Percentiles rank a stretch among this genome's conserved stretches.
These are phyloP conservation scores for Zasmidium citrigriseum DNA, from an alignment of 2,329 filamentous ascomycete species.

Conservation along the genomic window DNA sequence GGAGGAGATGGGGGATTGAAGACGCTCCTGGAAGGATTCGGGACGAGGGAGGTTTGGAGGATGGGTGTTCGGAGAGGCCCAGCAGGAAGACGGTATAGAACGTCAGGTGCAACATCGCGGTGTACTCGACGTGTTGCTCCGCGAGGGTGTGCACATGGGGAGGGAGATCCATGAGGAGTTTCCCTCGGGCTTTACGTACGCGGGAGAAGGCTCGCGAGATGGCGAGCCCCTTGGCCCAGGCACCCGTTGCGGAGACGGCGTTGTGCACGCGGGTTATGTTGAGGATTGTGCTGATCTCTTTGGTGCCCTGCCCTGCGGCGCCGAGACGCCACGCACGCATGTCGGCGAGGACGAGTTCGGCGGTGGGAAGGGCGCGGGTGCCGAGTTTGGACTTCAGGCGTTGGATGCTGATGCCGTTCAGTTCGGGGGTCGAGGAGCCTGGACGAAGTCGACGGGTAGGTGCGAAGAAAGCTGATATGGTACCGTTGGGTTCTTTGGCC, in stretches of 20 bases:
- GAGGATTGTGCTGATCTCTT: constrained; percentile 67
- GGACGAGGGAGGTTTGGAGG: background rate
- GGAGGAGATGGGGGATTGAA: constrained; percentile 46
- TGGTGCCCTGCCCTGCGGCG: constrained; percentile 64
- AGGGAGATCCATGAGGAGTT: constrained; percentile 53
- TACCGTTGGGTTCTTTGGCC: constrained; percentile 41
- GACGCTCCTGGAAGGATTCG: background rate
- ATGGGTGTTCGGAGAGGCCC: constrained; percentile 53
- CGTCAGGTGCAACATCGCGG: constrained; percentile 53
- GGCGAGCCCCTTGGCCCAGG: constrained; percentile 57
- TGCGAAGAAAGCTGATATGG: constrained; percentile 64
- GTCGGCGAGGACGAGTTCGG: constrained; percentile 62
- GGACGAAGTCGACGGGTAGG: constrained; percentile 58
- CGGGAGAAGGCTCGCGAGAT: constrained; percentile 60
- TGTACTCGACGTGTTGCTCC: constrained; percentile 56
- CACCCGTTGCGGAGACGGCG: constrained; percentile 54
- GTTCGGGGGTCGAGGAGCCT: constrained; percentile 38
- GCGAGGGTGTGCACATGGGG: constrained; percentile 63
- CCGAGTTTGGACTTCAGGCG: constrained; percentile 73
- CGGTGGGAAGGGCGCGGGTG: constrained; percentile 69
- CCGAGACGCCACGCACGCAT: constrained; percentile 60
- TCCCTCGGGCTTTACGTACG: constrained; percentile 56
- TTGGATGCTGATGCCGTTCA: constrained; percentile 68
- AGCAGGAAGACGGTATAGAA: constrained; percentile 58
- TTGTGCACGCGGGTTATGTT: constrained; percentile 67